phyloP scores from a whole-genome alignment of 2,329 filamentous ascomycete genomes.

The Hymenoscyphus scutula region DNA sequence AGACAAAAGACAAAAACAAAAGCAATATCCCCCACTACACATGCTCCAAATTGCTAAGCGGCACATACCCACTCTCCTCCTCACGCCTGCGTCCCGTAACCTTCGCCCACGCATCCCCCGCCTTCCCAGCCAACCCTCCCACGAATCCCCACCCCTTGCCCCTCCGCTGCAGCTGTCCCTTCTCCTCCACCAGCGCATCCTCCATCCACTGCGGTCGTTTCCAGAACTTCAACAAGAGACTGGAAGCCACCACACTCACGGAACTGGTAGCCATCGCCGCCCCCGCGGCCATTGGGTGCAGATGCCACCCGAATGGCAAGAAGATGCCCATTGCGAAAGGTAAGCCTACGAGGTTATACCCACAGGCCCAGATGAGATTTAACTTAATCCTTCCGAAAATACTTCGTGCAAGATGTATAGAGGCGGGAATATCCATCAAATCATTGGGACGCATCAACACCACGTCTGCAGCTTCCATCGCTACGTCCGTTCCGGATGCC shows the following conservation, averaged over 20 bases:
- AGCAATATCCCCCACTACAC: constrained; percentile 17
- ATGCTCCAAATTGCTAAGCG: constrained; percentile 43
- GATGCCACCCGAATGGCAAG: constrained; percentile 79
- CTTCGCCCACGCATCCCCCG: constrained; percentile 41
- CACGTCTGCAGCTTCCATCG: constrained; percentile 94
- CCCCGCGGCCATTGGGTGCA: constrained; percentile 92
- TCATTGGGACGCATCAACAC: constrained; percentile 93
- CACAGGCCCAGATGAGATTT: constrained; percentile 88
- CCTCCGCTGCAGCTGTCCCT: constrained; percentile 40
- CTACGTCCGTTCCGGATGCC: constrained; percentile 88
- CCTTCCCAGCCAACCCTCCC: constrained; percentile 43
- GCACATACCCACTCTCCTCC: constrained; percentile 58
- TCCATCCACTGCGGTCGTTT: constrained; percentile 83
- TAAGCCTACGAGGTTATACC: constrained; percentile 88
- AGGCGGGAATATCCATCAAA: constrained; percentile 87
- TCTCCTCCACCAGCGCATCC: constrained; percentile 62
- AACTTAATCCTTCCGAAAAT: constrained; percentile 94
- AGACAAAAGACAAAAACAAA: too few species aligned
- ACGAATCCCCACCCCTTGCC: constrained; percentile 35
- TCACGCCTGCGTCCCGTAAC: constrained; percentile 40
- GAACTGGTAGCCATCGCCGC: constrained; percentile 91
- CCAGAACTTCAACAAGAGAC: constrained; percentile 84
- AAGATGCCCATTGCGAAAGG: constrained; percentile 98
- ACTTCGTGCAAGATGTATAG: constrained; percentile 73
- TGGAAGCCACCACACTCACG: constrained; percentile 84